Conservation (phyloP, 1,284 basidiomycete genomes). For the Sporisorium graminicola region DNA sequence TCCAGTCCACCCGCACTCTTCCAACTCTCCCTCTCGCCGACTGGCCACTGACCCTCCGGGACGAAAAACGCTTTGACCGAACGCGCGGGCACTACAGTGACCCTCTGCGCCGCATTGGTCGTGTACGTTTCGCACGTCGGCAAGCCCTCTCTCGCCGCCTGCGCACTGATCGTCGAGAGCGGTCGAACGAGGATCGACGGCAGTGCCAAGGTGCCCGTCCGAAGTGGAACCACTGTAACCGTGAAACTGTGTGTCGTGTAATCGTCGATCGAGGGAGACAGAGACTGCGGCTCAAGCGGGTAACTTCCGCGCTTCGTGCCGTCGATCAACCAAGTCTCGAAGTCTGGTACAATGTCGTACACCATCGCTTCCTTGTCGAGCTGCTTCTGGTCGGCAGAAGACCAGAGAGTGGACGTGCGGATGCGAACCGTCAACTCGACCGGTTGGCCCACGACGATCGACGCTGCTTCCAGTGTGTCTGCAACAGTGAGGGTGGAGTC, state of each 20-base stretch:
- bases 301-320: conserved; percentile 53
- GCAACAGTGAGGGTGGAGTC: neutral
- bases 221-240: conserved; percentile 54
- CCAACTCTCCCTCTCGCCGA: conserved; percentile 13
- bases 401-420: conserved; percentile 35
- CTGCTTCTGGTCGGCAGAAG: neutral
- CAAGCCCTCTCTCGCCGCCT: neutral
- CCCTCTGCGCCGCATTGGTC: conserved; percentile 33
- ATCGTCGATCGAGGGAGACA: neutral
- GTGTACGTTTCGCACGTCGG: conserved; percentile 56
- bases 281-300: neutral
- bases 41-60: neutral
- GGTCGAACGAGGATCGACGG: conserved; percentile 13
- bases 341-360: conserved; percentile 59
- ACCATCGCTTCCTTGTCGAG: conserved; percentile 40
- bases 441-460: conserved; percentile 44
- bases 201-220: conserved; percentile 25
- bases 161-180: neutral
- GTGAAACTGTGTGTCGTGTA: conserved; percentile 8
- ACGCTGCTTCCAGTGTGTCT: neutral
- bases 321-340: conserved; percentile 61
- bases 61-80: conserved; percentile 37
- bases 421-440: conserved; percentile 35
- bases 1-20: conserved; percentile 9
- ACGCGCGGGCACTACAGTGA: conserved; percentile 36